Percentiles rank a stretch among this genome's conserved stretches.
Conservation (phyloP, 345 rosid species). For the Citrus trifoliata region DNA sequence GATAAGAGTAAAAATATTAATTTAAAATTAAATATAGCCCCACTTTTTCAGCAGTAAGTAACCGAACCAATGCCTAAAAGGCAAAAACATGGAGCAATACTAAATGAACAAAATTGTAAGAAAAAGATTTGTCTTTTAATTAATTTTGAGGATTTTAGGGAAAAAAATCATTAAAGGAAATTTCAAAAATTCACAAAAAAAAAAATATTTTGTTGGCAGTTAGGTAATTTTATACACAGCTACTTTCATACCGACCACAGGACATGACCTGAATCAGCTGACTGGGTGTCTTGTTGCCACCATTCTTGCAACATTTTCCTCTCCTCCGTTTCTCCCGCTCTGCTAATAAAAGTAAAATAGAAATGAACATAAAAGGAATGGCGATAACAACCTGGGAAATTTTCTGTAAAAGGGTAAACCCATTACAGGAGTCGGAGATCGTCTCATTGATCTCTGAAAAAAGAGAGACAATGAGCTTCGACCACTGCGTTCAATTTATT, state of each 20-base stretch:
- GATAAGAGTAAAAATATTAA: too few species aligned
- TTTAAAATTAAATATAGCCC: neutral
- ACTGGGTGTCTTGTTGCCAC: conserved; percentile 13
- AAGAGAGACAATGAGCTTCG: conserved; percentile 32
- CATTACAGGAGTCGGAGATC: conserved; percentile 17
- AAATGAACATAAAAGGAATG: neutral
- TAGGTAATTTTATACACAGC: neutral
- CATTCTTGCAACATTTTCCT: conserved; percentile 28
- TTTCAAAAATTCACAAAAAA: too few species aligned
- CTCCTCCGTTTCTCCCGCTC: conserved; percentile 20
- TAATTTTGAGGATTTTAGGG: neutral
- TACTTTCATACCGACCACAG: too few species aligned
- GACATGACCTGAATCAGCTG: neutral
- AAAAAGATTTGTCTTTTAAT: neutral
- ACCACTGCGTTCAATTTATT: conserved; percentile 24
- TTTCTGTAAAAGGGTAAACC: neutral
- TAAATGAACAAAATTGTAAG: too few species aligned
- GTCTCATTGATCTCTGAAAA: conserved; percentile 13
- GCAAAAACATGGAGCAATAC: neutral
- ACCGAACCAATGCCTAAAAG: too few species aligned
- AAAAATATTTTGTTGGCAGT: neutral
- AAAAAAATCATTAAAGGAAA: neutral
- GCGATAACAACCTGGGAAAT: neutral
- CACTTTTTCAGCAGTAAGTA: neutral
- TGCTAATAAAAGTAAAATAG: neutral